These are phyloP conservation scores for Borealophlyctis nickersoniae DNA, from an alignment of 192 early-diverging fungal genomes.

Conservation along the genomic window DNA sequence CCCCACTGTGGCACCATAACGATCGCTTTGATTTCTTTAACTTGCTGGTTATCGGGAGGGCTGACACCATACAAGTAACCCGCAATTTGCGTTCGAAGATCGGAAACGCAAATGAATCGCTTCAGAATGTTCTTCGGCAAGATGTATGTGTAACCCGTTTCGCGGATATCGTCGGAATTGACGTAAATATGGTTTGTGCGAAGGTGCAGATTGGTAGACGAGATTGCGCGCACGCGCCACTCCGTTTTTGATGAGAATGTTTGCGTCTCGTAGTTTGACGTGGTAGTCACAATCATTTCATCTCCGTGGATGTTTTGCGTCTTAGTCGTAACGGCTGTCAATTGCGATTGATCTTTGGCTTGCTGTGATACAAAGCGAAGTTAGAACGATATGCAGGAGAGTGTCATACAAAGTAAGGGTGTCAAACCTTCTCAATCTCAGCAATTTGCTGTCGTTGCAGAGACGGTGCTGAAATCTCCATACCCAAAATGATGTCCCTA, in stretches of 20 bases:
- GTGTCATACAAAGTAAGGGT: too few relatives aligned
- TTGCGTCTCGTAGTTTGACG: slow-evolving; percentile 93
- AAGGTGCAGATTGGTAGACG: slow-evolving; percentile 90
- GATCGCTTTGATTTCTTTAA: slow-evolving; percentile 92
- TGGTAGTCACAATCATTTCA: slow-evolving; percentile 97
- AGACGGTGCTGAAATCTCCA: slow-evolving; percentile 98
- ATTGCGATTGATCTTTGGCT: slow-evolving; percentile 84
- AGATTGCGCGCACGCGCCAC: slow-evolving; percentile 97
- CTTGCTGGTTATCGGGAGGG: slow-evolving; percentile 82
- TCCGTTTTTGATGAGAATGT: slow-evolving; percentile 99
- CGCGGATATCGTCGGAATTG: slow-evolving; percentile 91
- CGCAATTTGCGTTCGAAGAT: slow-evolving; percentile 92
- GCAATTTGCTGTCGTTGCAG: slow-evolving; percentile 95
- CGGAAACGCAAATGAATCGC: slow-evolving; percentile 92
- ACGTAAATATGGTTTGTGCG: slow-evolving; percentile 97
- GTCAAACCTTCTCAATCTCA: slow-evolving; percentile 98
- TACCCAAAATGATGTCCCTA: slow-evolving; percentile 97
- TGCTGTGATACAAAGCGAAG: too few relatives aligned
- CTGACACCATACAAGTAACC: slow-evolving; percentile 93
- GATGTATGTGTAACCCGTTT: slow-evolving; percentile 92
- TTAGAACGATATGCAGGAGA: too few relatives aligned
- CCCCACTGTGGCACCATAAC: slow-evolving; percentile 99
- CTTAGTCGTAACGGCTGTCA: slow-evolving; percentile 93
- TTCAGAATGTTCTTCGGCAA: slow-evolving; percentile 97
- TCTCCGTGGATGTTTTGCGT: slow-evolving; percentile 97